Evolutionary conservation across 2,329 filamentous ascomycete genomes (phyloP), one percentile per base, ranked within the genome.

Genomic region (Fusarium sambucinum): DNA sequence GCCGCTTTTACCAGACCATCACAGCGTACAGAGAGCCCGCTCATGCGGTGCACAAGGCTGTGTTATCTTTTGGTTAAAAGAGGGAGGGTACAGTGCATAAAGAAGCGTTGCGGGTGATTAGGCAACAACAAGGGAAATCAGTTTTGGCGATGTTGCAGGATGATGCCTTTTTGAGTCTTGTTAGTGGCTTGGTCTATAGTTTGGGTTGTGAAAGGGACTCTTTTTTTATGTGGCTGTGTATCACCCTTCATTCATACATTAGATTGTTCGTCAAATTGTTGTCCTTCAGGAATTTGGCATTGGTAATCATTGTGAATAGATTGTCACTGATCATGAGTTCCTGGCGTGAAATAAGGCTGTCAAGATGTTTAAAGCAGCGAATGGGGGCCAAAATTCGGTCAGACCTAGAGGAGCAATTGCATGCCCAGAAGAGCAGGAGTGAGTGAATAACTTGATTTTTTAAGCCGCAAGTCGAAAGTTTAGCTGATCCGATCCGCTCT

Each of bases 71-170:
- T 40, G 19, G 30, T 35, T 42, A 33, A 37, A 29, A 56, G 21
- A 41, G 45, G 57, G 62, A 67, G 66, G 62, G 38, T 63, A 47
- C 37, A 53, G 33, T 68, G 53, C 63, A 67, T 58, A n/a, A 45
- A 33, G 16, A 50, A 46, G 44, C 21, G 45, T 37, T 54, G 54
- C 35, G 47, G 41, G 12, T 33, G 32, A 45, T 47, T 63, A 69
- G 58, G 66, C 63, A 69, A 59, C 57, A 69, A 59, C 57, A 63
- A 58, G 48, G 33, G 33, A 23, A 25, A 48, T 53, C n/a, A 10
- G 23, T 42, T 59, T 46, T 56, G 61, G 37, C 37, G 25, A 38
- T 17, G 37, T 17, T 35, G 45, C 35, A 48, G 46, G 47, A 42
- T 25, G 38, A 62, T 42, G 21, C 29, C 8, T 47, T 27, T 48